Evolutionary conservation across 805 yeast genomes (phyloP).

Genomic region (Sungouiella blattae): DNA sequence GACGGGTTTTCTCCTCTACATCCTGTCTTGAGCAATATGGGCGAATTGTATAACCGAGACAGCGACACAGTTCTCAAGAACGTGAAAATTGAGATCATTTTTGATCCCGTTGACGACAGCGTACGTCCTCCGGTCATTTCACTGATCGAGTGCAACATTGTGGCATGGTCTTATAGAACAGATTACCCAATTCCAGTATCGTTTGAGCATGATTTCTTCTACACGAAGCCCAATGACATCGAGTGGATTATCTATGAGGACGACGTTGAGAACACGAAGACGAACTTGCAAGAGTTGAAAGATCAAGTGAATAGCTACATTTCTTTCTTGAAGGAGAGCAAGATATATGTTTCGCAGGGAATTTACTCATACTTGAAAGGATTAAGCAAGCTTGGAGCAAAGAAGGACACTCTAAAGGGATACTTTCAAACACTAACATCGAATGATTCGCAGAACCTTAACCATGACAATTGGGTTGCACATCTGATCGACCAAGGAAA

Average conservation of each 20-base stretch:
- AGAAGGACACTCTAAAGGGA: slow-evolving; percentile 38
- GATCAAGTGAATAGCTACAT: slow-evolving; percentile 32
- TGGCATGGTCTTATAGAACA: slow-evolving; percentile 39
- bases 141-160: slow-evolving; percentile 32
- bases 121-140: slow-evolving; percentile 32
- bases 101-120: slow-evolving; percentile 20
- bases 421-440: slow-evolving; percentile 29
- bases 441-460: slow-evolving; percentile 7
- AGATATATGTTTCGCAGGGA: slow-evolving; percentile 28
- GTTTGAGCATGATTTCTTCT: slow-evolving; percentile 40
- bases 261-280: slow-evolving; percentile 29
- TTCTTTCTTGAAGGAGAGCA: slow-evolving; percentile 31
- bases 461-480: slow-evolving; percentile 28
- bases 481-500: slow-evolving; percentile 21
- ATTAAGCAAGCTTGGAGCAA: slow-evolving; percentile 33
- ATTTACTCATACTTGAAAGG: slow-evolving; percentile 37
- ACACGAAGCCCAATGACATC: slow-evolving; percentile 23
- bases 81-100: slow-evolving; percentile 27
- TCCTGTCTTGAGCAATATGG: slow-evolving; percentile 21
- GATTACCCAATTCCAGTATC: slow-evolving; percentile 40
- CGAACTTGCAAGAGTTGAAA: slow-evolving; percentile 35
- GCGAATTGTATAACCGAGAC: slow-evolving; percentile 29
- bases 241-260: slow-evolving; percentile 18
- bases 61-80: slow-evolving; percentile 18
- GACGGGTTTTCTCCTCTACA: slow-evolving; percentile 1